Conservation (phyloP, 106 monocot species). For the Dendrobium catenatum region DNA sequence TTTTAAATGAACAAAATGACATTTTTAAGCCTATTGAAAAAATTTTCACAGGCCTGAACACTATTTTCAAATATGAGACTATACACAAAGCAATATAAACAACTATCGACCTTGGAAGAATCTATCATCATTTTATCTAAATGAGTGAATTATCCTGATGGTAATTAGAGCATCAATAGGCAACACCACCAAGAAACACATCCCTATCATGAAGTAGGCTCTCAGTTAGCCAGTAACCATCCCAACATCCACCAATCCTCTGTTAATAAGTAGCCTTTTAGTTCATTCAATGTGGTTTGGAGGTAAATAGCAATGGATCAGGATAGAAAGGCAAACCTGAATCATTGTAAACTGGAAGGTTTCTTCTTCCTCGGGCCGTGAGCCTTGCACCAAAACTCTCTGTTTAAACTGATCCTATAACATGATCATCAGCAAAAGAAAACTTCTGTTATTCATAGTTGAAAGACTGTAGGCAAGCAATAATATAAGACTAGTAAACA, state of each 20-base stretch:
- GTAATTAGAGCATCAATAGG: conserved; percentile 43
- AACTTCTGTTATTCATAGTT: neutral
- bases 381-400: conserved; percentile 81
- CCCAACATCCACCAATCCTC: conserved; percentile 83
- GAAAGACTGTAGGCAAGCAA: neutral
- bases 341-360: conserved; percentile 85
- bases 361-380: conserved; percentile 90
- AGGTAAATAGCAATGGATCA: neutral
- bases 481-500: too few species aligned
- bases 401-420: conserved; percentile 72
- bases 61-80: neutral
- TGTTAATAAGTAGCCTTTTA: conserved; percentile 16
- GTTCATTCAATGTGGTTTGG: neutral
- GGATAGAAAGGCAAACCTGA: conserved; percentile 40
- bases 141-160: neutral
- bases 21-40: neutral
- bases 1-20: neutral
- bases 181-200: conserved; percentile 75
- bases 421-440: conserved; percentile 1
- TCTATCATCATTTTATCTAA: neutral
- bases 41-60: neutral
- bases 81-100: neutral
- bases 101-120: neutral
- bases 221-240: conserved; percentile 97
- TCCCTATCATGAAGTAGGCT: conserved; percentile 79